Conservation (phyloP, 2,329 filamentous ascomycete genomes). For the Hypoxylon sp. region DNA sequence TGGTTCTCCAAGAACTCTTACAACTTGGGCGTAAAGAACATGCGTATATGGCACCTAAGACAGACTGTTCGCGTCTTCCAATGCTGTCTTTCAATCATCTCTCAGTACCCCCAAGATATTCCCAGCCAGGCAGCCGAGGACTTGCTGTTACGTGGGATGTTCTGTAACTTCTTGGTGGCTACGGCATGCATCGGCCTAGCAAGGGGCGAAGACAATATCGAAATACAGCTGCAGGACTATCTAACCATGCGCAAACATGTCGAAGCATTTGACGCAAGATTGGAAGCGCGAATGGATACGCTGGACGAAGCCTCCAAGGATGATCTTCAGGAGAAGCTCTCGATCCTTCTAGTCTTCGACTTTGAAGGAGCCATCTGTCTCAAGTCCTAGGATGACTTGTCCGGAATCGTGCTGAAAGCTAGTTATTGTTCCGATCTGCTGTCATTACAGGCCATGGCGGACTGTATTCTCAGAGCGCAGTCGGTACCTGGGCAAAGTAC, state of each 20-base stretch:
- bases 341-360: slow-evolving; percentile 75
- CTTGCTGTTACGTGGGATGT: slow-evolving; percentile 66
- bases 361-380: slow-evolving; percentile 77
- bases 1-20: slow-evolving; percentile 88
- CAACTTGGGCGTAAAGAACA: slow-evolving; percentile 74
- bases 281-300: slow-evolving; percentile 51
- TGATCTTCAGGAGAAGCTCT: slow-evolving; percentile 69
- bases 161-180: slow-evolving; percentile 74
- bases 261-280: slow-evolving; percentile 59
- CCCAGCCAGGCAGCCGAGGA: slow-evolving; percentile 53
- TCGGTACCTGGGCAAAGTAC: slow-evolving; percentile 59
- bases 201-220: slow-evolving; percentile 57
- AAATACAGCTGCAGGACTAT: slow-evolving; percentile 67
- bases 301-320: slow-evolving; percentile 54
- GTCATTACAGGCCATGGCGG: slow-evolving; percentile 70
- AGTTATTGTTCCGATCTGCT: slow-evolving; percentile 53
- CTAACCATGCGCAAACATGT: slow-evolving; percentile 67
- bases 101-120: slow-evolving; percentile 58
- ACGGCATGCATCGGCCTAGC: slow-evolving; percentile 61
- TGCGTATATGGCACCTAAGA: slow-evolving; percentile 60
- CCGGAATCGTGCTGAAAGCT: slow-evolving; percentile 64
- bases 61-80: slow-evolving; percentile 64
- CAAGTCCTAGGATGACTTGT: slow-evolving; percentile 71
- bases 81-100: slow-evolving; percentile 61
- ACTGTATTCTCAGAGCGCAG: slow-evolving; percentile 65